phyloP scores from a whole-genome alignment of 306 rosid genomes.

The Cicer bijugum region DNA sequence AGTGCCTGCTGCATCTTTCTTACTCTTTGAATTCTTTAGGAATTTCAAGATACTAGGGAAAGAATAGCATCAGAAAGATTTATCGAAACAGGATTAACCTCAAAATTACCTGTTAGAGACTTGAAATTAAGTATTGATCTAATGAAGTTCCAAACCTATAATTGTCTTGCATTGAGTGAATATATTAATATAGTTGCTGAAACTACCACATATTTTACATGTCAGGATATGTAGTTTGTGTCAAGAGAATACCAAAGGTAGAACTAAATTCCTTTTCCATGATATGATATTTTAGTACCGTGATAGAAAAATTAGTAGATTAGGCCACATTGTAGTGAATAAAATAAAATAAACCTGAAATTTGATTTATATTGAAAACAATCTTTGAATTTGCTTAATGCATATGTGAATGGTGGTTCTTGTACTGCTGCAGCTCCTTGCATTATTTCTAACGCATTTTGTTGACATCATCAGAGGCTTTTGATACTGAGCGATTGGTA shows the following conservation, averaged over 20 bases:
- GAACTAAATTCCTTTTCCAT: constrained; percentile 15
- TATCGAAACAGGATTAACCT: constrained; percentile 20
- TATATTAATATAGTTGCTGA: constrained; percentile 16
- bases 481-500: constrained; percentile 79
- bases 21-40: constrained; percentile 22
- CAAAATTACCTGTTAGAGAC: constrained; percentile 15
- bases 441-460: constrained; percentile 42
- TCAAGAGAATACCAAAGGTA: constrained; percentile 15
- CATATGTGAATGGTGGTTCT: constrained; percentile 37
- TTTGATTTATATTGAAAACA: constrained; percentile 27
- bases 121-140: constrained; percentile 10
- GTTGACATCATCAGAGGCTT: constrained; percentile 75
- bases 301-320: constrained; percentile 26
- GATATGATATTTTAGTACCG: constrained; percentile 19
- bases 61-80: constrained; percentile 4
- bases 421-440: constrained; percentile 24
- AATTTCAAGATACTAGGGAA: constrained; percentile 24
- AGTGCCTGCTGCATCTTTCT: constrained; percentile 8
- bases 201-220: constrained; percentile 29
- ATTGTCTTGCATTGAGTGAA: constrained; percentile 29
- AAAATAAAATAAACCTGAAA: constrained; percentile 25
- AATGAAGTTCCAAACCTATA: constrained; percentile 13
- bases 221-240: constrained; percentile 14
- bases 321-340: constrained; percentile 10
- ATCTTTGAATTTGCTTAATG: constrained; percentile 9